phyloP scores from a whole-genome alignment of 2,329 filamentous ascomycete species.

The Cladosporium sp. region DNA sequence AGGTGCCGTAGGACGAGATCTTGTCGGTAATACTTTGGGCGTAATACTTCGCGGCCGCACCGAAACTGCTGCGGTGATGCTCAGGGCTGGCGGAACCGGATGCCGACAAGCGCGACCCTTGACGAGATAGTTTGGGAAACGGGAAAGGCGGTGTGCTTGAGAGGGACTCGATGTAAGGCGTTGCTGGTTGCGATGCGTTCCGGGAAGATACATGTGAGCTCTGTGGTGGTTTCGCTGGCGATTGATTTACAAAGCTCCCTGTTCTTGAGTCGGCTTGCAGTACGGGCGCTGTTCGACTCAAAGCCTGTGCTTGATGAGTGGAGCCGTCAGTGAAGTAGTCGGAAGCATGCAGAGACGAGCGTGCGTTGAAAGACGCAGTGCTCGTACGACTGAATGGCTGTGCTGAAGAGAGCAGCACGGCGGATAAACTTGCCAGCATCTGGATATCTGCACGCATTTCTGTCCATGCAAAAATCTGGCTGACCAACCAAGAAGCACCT shows the following conservation, averaged over 20 bases:
- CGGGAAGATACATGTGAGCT: constrained; percentile 21
- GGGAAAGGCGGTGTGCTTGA: constrained; percentile 25
- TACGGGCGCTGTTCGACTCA: constrained; percentile 11
- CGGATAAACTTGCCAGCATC: constrained; percentile 61
- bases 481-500: constrained; percentile 50
- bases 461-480: constrained; percentile 53
- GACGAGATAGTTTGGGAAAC: constrained; percentile 18
- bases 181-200: constrained; percentile 24
- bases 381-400: background rate
- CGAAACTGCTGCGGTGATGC: constrained; percentile 28
- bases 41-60: constrained; percentile 28
- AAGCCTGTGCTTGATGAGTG: background rate
- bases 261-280: constrained; percentile 14
- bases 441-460: constrained; percentile 56
- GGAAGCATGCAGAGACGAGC: background rate
- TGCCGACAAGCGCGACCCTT: constrained; percentile 18
- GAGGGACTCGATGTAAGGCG: constrained; percentile 24
- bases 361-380: background rate
- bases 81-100: constrained; percentile 29
- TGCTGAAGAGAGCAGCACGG: constrained; percentile 39
- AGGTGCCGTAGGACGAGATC: constrained; percentile 26
- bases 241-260: constrained; percentile 12
- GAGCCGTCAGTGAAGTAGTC: constrained; percentile 1
- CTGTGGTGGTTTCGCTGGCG: constrained; percentile 11
- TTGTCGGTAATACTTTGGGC: constrained; percentile 30